Base-by-base conservation (phyloP, 805 yeast species). In the Yarrowia divulgata region DNA sequence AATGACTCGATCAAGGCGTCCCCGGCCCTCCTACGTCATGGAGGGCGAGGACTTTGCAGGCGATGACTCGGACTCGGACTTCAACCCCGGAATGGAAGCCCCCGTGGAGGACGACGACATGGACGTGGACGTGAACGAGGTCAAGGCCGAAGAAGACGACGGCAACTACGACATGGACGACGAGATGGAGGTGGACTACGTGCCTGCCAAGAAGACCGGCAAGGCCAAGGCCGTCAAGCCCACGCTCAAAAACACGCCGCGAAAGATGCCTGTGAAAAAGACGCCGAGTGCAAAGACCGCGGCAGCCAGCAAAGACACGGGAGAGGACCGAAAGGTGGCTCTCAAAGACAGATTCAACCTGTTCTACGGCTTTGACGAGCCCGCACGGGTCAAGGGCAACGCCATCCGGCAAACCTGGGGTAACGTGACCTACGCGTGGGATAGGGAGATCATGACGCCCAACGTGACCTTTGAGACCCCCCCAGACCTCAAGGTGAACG, bases 361-460 rank as follows among this genome's bases (percentile, higher is more conserved):
- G 50, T 73, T 84, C 63, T 87, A 82, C 74, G 93, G 93, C 0
- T 74, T 77, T 35, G 83, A 86, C 72, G 81, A 80, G 45, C 75
- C 75, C 0, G 81, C 81, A 66, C 79, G 85, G 50, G 76, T 83
- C 12, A 75, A 77, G 18, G 76, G 85, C 2, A 77, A 85, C 4
- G 76, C 81, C 32, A 79, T 82, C 45, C 84, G 88, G 70, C 80
- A 79, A 18, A 78, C 77, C 4, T 88, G 89, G 86, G 86, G 85
- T 43, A 76, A 76, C 1, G 76, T 79, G 35, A 71, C 85, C 46
- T 87, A 87, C 70, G 77, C 72, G 75, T 85, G 73, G 79, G 81
- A 37, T 77, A 79, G 46, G 72, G 76, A 5, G 71, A 75, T 63
- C 6, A 67, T 77, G 63, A 76, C 75, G 1, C 45, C 45, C 0